These are phyloP conservation scores for Astrephomene gubernaculifera DNA, from an alignment of 139 green algal species.

Conservation along the genomic window DNA sequence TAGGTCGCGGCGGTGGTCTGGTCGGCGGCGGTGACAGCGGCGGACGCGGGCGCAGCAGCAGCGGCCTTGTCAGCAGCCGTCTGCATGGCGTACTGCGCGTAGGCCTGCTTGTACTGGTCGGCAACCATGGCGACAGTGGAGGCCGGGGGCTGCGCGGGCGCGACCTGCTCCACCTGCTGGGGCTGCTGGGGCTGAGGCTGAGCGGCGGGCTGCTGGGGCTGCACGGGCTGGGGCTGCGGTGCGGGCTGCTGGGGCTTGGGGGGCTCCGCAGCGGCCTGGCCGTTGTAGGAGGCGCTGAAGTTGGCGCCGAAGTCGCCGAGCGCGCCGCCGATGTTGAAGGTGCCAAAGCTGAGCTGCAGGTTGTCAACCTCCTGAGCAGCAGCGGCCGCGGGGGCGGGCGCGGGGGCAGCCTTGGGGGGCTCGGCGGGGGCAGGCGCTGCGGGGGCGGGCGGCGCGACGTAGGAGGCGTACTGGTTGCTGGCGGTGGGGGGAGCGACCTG, in stretches of 20 bases:
- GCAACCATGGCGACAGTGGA: neutral
- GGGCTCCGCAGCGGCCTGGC: neutral
- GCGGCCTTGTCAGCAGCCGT: constrained; percentile 15
- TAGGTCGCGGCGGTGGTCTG: constrained; percentile 18
- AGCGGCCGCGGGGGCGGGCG: constrained; percentile 8
- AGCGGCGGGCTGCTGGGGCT: neutral
- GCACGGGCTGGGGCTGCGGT: neutral
- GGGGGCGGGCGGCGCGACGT: constrained; percentile 15
- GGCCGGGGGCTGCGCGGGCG: constrained; percentile 5
- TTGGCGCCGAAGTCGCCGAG: constrained; percentile 51
- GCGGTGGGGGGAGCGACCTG: constrained; percentile 32
- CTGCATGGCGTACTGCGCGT: constrained; percentile 32
- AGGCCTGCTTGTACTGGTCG: constrained; percentile 26
- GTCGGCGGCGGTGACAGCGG: neutral
- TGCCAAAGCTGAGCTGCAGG: constrained; percentile 57
- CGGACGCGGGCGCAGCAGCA: neutral
- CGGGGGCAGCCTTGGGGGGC: neutral
- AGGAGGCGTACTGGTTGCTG: constrained; percentile 24
- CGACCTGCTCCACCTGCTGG: constrained; percentile 1
- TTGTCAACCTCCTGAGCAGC: constrained; percentile 32
- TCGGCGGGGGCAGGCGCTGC: neutral
- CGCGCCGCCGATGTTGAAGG: constrained; percentile 49
- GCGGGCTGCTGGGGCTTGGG: neutral
- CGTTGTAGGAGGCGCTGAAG: constrained; percentile 34
- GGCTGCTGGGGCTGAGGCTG: neutral